Evolutionary conservation across 768 basidiomycete genomes (phyloP).

Genomic region (Sistotremastrum niveocremeum): DNA sequence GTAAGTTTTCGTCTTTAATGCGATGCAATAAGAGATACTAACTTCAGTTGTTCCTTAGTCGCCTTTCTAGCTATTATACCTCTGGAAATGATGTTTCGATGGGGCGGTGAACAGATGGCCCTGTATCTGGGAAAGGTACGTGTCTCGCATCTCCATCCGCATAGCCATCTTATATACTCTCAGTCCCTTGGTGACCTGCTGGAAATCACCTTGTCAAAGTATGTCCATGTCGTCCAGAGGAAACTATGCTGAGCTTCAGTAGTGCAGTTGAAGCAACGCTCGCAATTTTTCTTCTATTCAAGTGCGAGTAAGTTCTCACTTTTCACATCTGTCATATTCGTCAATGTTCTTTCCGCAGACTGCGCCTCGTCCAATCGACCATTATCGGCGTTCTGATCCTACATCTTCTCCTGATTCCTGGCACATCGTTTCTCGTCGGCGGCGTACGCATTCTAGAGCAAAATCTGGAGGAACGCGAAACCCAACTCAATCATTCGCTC

Average conservation of each 20-base stretch:
- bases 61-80: slow-evolving; percentile 55
- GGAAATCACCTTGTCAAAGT: slow-evolving; percentile 55
- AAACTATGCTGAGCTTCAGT: background rate
- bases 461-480: slow-evolving; percentile 49
- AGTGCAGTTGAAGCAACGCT: slow-evolving; percentile 63
- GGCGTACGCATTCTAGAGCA: slow-evolving; percentile 54
- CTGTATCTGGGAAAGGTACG: slow-evolving; percentile 34
- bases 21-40: slow-evolving; percentile 1
- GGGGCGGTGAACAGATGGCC: slow-evolving; percentile 41
- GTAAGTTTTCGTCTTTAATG: background rate
- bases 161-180: background rate
- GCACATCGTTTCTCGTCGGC: slow-evolving; percentile 53
- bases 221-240: slow-evolving; percentile 9
- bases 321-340: background rate
- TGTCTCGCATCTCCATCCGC: background rate
- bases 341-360: slow-evolving; percentile 18
- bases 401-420: slow-evolving; percentile 59
- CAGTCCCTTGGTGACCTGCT: slow-evolving; percentile 50
- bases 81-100: slow-evolving; percentile 54
- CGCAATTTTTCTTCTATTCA: slow-evolving; percentile 52
- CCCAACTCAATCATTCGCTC: slow-evolving; percentile 55
- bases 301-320: slow-evolving; percentile 47
- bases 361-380: slow-evolving; percentile 54
- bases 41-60: slow-evolving; percentile 24
- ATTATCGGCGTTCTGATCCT: slow-evolving; percentile 62